Percentiles rank a stretch among this genome's conserved stretches.
Conservation (phyloP, 2,329 filamentous ascomycete species). For the Exserohilum turcica region DNA sequence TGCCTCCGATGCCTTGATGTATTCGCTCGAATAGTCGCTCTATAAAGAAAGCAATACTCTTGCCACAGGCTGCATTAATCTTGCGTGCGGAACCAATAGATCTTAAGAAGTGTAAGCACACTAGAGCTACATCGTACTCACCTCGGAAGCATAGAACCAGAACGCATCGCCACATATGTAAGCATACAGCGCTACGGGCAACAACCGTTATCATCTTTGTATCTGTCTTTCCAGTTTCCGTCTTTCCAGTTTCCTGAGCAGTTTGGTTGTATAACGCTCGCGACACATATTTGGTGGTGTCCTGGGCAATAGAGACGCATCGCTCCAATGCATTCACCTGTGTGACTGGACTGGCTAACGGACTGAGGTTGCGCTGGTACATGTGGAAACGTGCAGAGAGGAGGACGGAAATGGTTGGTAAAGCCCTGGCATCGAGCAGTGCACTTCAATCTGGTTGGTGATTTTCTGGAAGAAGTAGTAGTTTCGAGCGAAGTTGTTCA, state of each 20-base stretch:
- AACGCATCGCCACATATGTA: slow-evolving; percentile 85
- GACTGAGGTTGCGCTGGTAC: slow-evolving; percentile 85
- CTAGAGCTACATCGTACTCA: slow-evolving; percentile 72
- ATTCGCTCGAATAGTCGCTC: slow-evolving; percentile 65
- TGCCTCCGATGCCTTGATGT: slow-evolving; percentile 49
- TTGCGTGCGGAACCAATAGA: slow-evolving; percentile 73
- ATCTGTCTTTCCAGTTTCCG: slow-evolving; percentile 47
- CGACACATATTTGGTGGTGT: slow-evolving; percentile 78
- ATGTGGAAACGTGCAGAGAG: slow-evolving; percentile 84
- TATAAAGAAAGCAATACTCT: slow-evolving; percentile 81
- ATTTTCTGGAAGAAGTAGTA: slow-evolving; percentile 74
- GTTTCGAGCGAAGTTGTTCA: slow-evolving; percentile 75
- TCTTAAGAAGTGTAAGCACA: slow-evolving; percentile 72
- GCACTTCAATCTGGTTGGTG: slow-evolving; percentile 71
- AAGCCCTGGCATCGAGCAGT: slow-evolving; percentile 72
- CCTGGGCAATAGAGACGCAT: slow-evolving; percentile 74
- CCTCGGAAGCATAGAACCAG: slow-evolving; percentile 78
- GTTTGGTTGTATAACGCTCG: slow-evolving; percentile 65
- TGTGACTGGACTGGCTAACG: slow-evolving; percentile 68
- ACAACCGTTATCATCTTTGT: slow-evolving; percentile 66
- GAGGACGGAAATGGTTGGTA: slow-evolving; percentile 77
- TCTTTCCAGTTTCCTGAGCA: no score
- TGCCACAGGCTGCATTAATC: slow-evolving; percentile 77
- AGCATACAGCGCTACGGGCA: slow-evolving; percentile 75
- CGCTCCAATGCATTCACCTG: slow-evolving; percentile 75